A percentile compares a stretch with the other conserved stretches of the same genome.
These are phyloP conservation scores for Blastomyces emzantsi DNA, from an alignment of 2,329 filamentous ascomycete species.

Conservation along the genomic window DNA sequence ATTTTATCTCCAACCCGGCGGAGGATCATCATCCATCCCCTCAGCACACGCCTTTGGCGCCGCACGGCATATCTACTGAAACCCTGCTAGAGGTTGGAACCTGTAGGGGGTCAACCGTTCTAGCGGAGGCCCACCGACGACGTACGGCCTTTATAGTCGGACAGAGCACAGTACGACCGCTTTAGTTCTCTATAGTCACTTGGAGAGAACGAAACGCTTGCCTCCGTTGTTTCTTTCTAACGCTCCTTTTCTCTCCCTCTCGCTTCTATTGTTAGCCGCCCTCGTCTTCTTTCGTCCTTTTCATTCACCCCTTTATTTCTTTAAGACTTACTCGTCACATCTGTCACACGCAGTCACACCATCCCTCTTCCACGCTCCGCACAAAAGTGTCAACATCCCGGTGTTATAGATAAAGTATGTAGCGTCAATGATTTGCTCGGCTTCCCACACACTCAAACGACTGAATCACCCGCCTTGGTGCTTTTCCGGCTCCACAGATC, in stretches of 20 bases:
- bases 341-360: neutral
- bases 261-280: neutral
- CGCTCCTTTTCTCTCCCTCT: neutral
- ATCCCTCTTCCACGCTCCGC: neutral
- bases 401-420: neutral
- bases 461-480: neutral
- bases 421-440: neutral
- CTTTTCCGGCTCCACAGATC: neutral
- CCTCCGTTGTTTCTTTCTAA: neutral
- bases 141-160: neutral
- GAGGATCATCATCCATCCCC: neutral
- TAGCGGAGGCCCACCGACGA: neutral
- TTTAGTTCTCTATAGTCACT: neutral
- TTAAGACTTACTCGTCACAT: neutral
- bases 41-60: neutral
- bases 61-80: neutral
- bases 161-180: neutral
- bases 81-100: neutral
- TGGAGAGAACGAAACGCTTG: neutral
- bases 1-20: neutral
- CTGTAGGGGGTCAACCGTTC: neutral
- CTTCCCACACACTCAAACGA: neutral
- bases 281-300: neutral
- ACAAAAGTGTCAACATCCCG: neutral
- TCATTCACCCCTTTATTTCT: neutral